These are phyloP conservation scores for Farysia itapuensis DNA, from an alignment of 1,284 basidiomycete genomes.

Conservation along the genomic window DNA sequence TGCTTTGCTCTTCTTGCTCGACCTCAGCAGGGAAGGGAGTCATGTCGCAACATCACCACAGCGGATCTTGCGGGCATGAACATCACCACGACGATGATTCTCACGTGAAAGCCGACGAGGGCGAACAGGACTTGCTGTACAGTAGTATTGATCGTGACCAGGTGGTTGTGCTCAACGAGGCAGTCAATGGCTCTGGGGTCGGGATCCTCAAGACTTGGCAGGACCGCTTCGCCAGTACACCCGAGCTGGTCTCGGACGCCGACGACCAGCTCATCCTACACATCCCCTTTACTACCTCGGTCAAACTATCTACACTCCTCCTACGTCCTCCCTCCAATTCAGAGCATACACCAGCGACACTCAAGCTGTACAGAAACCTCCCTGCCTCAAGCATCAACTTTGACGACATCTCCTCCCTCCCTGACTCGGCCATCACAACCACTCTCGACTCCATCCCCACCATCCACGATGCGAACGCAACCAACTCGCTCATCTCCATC, in stretches of 20 bases:
- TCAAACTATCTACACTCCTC: conserved; percentile 41
- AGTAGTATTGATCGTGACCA: conserved; percentile 39
- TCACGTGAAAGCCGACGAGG: conserved; percentile 44
- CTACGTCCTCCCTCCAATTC: conserved; percentile 13
- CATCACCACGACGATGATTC: conserved; percentile 51
- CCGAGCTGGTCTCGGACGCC: conserved; percentile 30
- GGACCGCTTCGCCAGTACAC: conserved; percentile 17
- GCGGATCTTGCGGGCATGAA: conserved; percentile 29
- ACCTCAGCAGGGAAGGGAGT: neutral
- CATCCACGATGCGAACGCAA: conserved; percentile 10
- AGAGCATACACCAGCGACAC: conserved; percentile 30
- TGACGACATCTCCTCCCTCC: conserved; percentile 16
- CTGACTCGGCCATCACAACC: conserved; percentile 5
- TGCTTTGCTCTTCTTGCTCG: no score
- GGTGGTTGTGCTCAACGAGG: conserved; percentile 48
- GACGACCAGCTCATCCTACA: conserved; percentile 52
- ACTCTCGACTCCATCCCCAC: conserved; percentile 42
- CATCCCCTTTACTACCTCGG: conserved; percentile 49
- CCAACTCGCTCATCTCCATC: conserved; percentile 42
- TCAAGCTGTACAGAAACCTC: conserved; percentile 50
- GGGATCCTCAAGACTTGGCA: conserved; percentile 48
- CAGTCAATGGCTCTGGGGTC: conserved; percentile 12
- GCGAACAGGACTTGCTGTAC: conserved; percentile 50
- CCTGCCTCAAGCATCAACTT: conserved; percentile 37
- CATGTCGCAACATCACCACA: conserved; percentile 43